Evolutionary conservation across 2,329 filamentous ascomycete species (phyloP).

Genomic region (Falciphora oryzae): DNA sequence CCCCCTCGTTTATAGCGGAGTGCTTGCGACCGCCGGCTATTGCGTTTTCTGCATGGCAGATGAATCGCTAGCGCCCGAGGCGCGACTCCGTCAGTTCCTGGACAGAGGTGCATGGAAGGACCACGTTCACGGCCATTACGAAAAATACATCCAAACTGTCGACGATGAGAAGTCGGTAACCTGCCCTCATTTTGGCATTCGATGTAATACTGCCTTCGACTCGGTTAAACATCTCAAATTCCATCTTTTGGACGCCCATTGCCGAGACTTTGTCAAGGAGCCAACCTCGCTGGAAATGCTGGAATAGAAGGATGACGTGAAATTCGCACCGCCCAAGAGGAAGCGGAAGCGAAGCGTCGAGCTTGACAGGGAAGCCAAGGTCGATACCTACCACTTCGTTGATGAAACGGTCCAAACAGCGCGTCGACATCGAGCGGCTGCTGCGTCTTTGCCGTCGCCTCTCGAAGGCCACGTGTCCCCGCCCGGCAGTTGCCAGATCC

Average conservation of each 20-base stretch:
- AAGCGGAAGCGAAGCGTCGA: neutral
- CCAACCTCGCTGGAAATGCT: neutral
- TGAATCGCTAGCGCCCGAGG: conserved; percentile 1
- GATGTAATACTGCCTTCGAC: conserved; percentile 4
- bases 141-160: neutral
- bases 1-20: neutral
- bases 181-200: conserved; percentile 4
- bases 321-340: too few relatives aligned
- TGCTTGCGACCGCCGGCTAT: too few relatives aligned
- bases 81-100: conserved; percentile 7
- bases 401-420: neutral
- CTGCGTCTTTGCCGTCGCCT: neutral
- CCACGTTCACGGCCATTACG: conserved; percentile 1
- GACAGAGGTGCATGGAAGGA: conserved; percentile 9
- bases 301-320: too few relatives aligned
- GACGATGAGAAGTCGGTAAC: conserved; percentile 1
- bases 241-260: conserved; percentile 10
- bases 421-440: neutral
- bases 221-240: conserved; percentile 9
- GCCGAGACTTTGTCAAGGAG: conserved; percentile 8
- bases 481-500: neutral
- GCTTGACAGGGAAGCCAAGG: neutral
- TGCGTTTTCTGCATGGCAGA: neutral
- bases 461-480: neutral
- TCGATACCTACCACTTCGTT: neutral